Conservation (phyloP, 345 rosid species). For the Psidium friedrichsthalianum region DNA sequence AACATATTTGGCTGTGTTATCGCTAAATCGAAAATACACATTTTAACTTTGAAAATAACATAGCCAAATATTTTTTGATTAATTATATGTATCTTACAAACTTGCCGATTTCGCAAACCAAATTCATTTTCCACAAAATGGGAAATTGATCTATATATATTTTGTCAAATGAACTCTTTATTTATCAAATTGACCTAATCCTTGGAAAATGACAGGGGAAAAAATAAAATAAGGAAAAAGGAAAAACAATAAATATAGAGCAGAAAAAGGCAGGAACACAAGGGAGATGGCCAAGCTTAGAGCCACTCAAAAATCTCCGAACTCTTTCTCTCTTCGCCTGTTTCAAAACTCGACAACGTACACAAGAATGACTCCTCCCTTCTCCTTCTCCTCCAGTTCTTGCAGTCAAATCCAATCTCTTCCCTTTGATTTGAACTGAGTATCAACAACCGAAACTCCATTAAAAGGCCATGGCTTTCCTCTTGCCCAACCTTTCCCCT, state of each 20-base stretch:
- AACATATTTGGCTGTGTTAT: too few relatives aligned
- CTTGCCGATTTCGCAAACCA: background rate
- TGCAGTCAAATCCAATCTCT: background rate
- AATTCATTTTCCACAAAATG: background rate
- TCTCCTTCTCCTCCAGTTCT: background rate
- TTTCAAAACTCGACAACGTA: background rate
- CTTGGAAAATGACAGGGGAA: too few relatives aligned
- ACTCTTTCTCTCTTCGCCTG: constrained; percentile 1
- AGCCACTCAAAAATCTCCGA: constrained; percentile 30
- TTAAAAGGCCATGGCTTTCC: constrained; percentile 52
- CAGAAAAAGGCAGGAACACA: too few relatives aligned
- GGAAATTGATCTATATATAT: background rate
- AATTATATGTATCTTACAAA: background rate
- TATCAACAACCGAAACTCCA: background rate
- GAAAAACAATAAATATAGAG: too few relatives aligned
- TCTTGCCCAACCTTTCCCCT: constrained; percentile 61
- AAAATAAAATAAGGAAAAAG: too few relatives aligned
- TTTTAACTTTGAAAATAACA: background rate
- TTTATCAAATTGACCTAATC: too few relatives aligned
- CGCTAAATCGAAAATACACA: accelerated
- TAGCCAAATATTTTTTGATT: background rate
- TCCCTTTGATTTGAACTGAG: background rate
- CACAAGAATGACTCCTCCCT: background rate
- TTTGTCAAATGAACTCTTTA: too few relatives aligned
- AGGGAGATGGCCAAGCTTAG: constrained; percentile 39